Base-by-base conservation (phyloP, 257 asterid genomes). In the Thymus mandschuricus region DNA sequence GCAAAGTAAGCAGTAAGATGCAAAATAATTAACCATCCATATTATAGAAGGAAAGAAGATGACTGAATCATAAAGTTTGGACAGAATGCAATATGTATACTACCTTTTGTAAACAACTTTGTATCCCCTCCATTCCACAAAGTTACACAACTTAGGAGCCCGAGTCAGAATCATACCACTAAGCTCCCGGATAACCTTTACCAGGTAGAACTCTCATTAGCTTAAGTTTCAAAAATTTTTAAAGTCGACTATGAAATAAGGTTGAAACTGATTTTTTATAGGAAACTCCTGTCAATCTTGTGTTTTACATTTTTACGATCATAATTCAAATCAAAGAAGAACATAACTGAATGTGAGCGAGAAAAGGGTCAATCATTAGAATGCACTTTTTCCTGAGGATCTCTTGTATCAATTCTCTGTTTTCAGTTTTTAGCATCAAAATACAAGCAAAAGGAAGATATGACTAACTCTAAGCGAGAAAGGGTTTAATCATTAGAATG, bases 41-140 rank as follows among this genome's bases (percentile, higher is more conserved):
- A 15, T 58, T 28, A 60, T 27, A 46, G 12, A 38, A 46, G 71
- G 41, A 72, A 80, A 31, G 21, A 33, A 29, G 41, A 61, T 38
- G 15, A 57, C 10, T 9, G 38, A 43, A 40, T 13, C 68, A 7
- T 15, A 69, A 74, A 43, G 43, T 55, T 49, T 44, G 64, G 46
- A 35, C 61, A 8, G 30, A 65, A 72, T 12, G 73, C 10, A 31
- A 74, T 70, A 29, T 43, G 33, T 29, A 40, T n/a, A 30, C 50
- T 82, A 91, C 99, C 99, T 92, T 75, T 89, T 95, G 84, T 95
- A 92, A 76, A 91, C 99, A 66, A 88, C 97, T 86, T 92, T 95
- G 74, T 80, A 95, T 76, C 99, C 98, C 66, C 96, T 95, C 99
- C 99, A 92, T 73, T 95, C 99, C 40, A 95, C 98, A 82, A 95